Evolutionary conservation across 805 yeast species (phyloP), one percentile per base, ranked within the genome.

Genomic region (Kodamaea sagamina): DNA sequence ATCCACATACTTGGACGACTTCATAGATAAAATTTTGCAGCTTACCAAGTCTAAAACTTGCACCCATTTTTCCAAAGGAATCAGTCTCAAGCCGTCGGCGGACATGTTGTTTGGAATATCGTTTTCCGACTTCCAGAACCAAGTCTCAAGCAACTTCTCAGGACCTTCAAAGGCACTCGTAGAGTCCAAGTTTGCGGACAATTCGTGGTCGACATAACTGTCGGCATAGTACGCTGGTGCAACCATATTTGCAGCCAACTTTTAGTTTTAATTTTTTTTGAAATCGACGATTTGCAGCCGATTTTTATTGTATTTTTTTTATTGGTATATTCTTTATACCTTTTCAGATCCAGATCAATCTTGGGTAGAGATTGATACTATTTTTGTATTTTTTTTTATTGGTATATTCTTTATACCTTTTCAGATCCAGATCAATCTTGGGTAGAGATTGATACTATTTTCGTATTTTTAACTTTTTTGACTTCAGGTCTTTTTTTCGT

Each of bases 131-230:
- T 83, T 77, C 53, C 82, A 81, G 60, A 89, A 82, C 97, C 97
- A 90, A 46, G 92, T 72, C 62, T 92, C 97, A 32, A 93, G 72
- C 44, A 92, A 72, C 65, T 92, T 93, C 65, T 92, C 98, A 24
- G 99, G 98, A 5, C 99, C 98, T 71, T 92, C 98, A 61, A 92
- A 92, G 2, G 97, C 96, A 58, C 81, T 85, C 10, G 95, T 75
- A 13, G 97, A 89, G 67, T 90, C 97, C 50, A 90, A 71, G 47
- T 78, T 76, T 35, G 81, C 82, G n/a, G 95, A 84, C 39, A 87
- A 71, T 47, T 84, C 87, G 62, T 85, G 92, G 64, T 90, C 90
- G 54, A 89, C 81, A 58, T 74, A 81, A 15, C 75, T 59, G 54
- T 73, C 77, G 44, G 68, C 67, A 41, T 46, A 32, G 56, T 63